A percentile compares a stretch with the other conserved stretches of the same genome.
These are phyloP conservation scores for Verticillium dahliae DNA, from an alignment of 2,329 filamentous ascomycete species.

Conservation along the genomic window DNA sequence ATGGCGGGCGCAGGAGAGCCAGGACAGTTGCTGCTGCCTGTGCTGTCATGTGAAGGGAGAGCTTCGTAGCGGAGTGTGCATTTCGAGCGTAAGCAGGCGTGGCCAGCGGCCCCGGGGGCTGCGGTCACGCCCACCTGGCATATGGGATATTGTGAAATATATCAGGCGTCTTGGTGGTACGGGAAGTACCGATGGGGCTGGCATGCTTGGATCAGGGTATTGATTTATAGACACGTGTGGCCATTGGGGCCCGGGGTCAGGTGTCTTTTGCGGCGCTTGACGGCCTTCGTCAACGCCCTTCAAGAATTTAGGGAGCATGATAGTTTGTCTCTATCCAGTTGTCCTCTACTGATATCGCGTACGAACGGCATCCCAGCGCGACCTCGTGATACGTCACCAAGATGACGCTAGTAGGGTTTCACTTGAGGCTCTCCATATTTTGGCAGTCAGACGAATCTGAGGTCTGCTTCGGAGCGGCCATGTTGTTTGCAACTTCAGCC, in stretches of 20 bases:
- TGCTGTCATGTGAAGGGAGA: constrained; percentile 48
- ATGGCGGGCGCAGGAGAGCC: constrained; percentile 51
- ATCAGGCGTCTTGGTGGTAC: not conserved
- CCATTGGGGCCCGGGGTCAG: not conserved
- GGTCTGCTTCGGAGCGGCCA: no score
- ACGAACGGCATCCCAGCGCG: no score
- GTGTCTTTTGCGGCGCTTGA: not conserved
- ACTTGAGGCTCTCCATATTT: no score
- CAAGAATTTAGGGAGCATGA: no score
- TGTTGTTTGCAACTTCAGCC: no score
- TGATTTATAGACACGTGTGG: not conserved
- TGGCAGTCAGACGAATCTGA: no score
- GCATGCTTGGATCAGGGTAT: not conserved
- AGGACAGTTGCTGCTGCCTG: constrained; percentile 56
- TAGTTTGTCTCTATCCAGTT: no score
- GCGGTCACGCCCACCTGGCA: not conserved
- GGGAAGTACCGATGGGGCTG: not conserved
- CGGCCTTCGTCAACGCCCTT: no score
- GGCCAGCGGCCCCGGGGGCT: not conserved
- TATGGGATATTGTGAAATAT: not conserved
- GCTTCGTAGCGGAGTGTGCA: not conserved
- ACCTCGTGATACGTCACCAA: no score
- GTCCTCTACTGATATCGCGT: no score
- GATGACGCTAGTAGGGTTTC: no score
- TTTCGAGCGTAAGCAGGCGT: not conserved